Evolutionary conservation across 2,329 filamentous ascomycete species (phyloP), one percentile per base, ranked within the genome.

Genomic region (Clarireedia monteithiana): DNA sequence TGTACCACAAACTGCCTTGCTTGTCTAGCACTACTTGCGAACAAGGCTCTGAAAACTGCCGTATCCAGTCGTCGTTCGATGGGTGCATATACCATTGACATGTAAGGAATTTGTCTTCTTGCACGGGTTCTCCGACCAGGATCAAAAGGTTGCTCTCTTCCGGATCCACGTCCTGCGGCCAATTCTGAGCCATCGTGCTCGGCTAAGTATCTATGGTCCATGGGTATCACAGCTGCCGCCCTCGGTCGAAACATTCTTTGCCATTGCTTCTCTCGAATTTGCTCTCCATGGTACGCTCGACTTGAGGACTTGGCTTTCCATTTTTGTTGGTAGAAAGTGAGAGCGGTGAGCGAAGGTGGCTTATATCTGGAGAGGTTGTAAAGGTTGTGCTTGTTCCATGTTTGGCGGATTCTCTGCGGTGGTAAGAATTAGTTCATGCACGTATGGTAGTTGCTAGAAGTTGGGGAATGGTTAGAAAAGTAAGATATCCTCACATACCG

Each of bases 241-340:
- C 86, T 85, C 63, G 88, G 82, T 64, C 82, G 85, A 76, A 99
- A 99, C 81, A 96, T 91, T 70, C 88, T 88, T 73, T 88, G 81
- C 94, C 94, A 99, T 75, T 94, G 87, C 70, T 88, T 85, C 76
- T 99, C 94, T 62, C 86, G 84, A 64, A 99, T 86, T 69, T 96
- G 89, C 70, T 96, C 92, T 72, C 92, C 94, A 75, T 99, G 94
- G 73, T 97, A 99, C 61, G 81, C 85, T 63, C 94, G 85, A 44
- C 89, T 83, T 62, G 85, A 72, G 23, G 91, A 84, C 74, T 99
- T 99, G 67, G 92, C 89, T 1, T 75, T 73, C 92, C 92, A 99
- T 86, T 99, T 99, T 74, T 97, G 92, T 78, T 97, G 92, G 80
- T 95, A 99, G 75, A 94, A 95, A 46, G 91, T 96, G 60, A 75